phyloP scores from a whole-genome alignment of 805 yeast species.

The Starmerella bombi region DNA sequence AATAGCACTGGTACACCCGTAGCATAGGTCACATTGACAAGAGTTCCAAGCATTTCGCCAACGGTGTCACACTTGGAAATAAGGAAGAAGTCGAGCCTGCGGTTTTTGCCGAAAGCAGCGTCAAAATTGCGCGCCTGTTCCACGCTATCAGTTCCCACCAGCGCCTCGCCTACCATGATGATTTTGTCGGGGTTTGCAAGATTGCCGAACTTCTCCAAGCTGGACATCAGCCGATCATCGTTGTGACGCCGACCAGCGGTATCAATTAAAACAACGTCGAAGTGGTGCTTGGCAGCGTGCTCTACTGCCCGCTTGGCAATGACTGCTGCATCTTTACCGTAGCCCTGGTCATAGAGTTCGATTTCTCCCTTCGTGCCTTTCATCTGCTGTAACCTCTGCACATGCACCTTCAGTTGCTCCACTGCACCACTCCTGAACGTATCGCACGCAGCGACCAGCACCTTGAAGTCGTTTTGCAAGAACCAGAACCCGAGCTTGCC shows the following conservation, averaged over 20 bases:
- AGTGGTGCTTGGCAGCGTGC: constrained; percentile 53
- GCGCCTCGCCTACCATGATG: constrained; percentile 97
- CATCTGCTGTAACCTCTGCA: constrained; percentile 60
- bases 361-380: constrained; percentile 35
- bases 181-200: constrained; percentile 93
- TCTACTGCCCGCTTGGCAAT: constrained; percentile 86
- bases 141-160: constrained; percentile 94
- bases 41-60: constrained; percentile 88
- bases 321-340: constrained; percentile 94
- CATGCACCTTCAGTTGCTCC: constrained; percentile 93
- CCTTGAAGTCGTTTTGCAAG: constrained; percentile 73
- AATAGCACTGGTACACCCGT: constrained; percentile 90
- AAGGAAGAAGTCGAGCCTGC: constrained; percentile 78
- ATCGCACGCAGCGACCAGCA: constrained; percentile 90
- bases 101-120: constrained; percentile 73
- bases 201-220: constrained; percentile 84
- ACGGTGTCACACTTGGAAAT: constrained; percentile 94
- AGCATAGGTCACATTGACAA: constrained; percentile 95
- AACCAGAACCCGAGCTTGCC: constrained; percentile 94
- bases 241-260: constrained; percentile 97
- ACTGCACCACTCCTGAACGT: constrained; percentile 97
- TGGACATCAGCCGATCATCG: constrained; percentile 89
- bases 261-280: constrained; percentile 82
- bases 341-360: constrained; percentile 85
- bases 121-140: constrained; percentile 90